Conservation (phyloP, 192 early-diverging fungal genomes). For the Dissophora globulifera region DNA sequence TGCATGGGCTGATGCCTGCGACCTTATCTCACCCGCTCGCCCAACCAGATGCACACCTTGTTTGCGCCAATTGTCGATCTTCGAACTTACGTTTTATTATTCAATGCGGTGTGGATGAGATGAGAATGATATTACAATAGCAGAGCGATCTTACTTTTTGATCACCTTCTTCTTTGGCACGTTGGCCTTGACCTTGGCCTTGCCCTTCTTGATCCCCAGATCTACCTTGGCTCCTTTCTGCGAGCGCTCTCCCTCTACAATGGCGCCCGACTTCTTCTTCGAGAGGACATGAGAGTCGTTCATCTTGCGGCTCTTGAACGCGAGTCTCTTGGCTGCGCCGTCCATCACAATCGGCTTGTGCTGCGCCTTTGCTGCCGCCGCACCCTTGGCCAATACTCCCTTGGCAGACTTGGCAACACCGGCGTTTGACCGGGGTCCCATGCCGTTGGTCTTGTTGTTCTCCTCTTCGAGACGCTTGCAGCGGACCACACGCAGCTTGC, state of each 20-base stretch:
- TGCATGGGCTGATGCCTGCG: too few species aligned
- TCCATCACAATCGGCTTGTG: slow-evolving; percentile 46
- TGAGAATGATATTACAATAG: slow-evolving; percentile 3
- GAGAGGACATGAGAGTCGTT: slow-evolving; percentile 40
- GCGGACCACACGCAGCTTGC: slow-evolving; percentile 72
- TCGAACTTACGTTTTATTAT: too few species aligned
- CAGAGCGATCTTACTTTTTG: slow-evolving; percentile 30
- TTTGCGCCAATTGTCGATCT: too few species aligned
- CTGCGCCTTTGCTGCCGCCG: slow-evolving; percentile 14
- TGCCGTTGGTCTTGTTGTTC: slow-evolving; percentile 36
- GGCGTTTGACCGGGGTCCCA: slow-evolving; percentile 19
- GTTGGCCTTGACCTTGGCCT: slow-evolving; percentile 51
- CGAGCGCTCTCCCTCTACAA: slow-evolving; percentile 48
- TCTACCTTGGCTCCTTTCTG: slow-evolving; percentile 52
- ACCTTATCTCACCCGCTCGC: too few species aligned
- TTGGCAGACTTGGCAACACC: slow-evolving; percentile 22
- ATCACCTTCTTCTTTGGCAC: slow-evolving; percentile 53
- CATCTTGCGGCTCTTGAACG: slow-evolving; percentile 39
- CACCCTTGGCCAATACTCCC: slow-evolving; percentile 13
- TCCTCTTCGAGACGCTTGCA: slow-evolving; percentile 56
- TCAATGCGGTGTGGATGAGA: neutral
- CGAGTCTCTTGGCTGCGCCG: slow-evolving; percentile 40
- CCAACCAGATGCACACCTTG: too few species aligned
- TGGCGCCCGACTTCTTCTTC: slow-evolving; percentile 38
- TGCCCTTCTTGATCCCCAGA: slow-evolving; percentile 52